A percentile compares a stretch with the other conserved stretches of the same genome.
Evolutionary conservation across 2,329 filamentous ascomycete species (phyloP).

Genomic region (Colletotrichum brevisporum): DNA sequence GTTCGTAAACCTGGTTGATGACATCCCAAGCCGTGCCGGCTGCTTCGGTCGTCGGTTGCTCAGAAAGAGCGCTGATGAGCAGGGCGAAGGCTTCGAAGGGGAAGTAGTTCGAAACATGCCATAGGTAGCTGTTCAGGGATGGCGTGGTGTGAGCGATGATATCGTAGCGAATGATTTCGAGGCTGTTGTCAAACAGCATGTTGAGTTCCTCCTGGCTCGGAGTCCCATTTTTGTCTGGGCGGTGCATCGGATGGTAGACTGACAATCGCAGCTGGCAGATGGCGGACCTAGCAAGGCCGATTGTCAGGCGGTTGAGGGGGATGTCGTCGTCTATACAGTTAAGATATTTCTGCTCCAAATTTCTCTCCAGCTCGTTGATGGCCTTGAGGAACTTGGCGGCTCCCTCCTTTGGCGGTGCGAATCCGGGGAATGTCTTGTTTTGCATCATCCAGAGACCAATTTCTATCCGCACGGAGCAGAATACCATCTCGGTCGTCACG

Average conservation of each 20-base stretch:
- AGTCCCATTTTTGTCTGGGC: neutral
- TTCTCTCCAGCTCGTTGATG: constrained; percentile 13
- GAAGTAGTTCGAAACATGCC: constrained; percentile 68
- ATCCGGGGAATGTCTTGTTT: constrained; percentile 6
- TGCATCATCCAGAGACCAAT: constrained; percentile 28
- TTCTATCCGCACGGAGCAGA: constrained; percentile 32
- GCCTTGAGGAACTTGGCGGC: neutral
- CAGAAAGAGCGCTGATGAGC: constrained; percentile 66
- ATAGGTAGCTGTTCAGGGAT: constrained; percentile 63
- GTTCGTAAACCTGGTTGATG: constrained; percentile 52
- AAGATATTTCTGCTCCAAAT: neutral
- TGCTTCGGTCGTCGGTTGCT: constrained; percentile 60
- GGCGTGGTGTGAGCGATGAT: constrained; percentile 58
- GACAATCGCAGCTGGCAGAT: constrained; percentile 14
- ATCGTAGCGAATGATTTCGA: constrained; percentile 64
- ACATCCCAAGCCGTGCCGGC: constrained; percentile 67
- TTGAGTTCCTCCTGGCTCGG: constrained; percentile 65
- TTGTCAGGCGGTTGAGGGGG: constrained; percentile 3
- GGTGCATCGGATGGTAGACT: constrained; percentile 9
- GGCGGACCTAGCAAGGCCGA: constrained; percentile 14
- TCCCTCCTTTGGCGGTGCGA: neutral
- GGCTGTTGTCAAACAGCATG: constrained; percentile 67
- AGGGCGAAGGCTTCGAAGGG: constrained; percentile 69
- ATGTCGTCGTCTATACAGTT: constrained; percentile 2
- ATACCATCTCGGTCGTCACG: constrained; percentile 21